A percentile compares a stretch with the other conserved stretches of the same genome.
Evolutionary conservation across 225 moss, liverwort and hornwort species (phyloP).

Genomic region (Ulota crispa): DNA sequence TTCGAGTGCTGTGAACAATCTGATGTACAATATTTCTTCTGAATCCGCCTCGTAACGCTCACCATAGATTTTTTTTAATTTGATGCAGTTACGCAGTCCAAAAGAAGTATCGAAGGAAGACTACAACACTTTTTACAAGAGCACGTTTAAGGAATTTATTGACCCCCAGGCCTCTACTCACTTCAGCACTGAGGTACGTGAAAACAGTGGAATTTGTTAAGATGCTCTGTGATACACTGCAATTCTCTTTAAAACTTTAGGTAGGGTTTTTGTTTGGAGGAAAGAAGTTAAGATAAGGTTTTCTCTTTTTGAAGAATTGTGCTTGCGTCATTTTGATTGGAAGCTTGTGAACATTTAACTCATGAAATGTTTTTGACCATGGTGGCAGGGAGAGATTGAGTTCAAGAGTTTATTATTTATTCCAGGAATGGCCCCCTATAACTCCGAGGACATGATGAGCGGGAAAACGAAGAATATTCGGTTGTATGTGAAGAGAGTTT

Average conservation of each 20-base stretch:
- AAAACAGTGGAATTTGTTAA: neutral
- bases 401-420: slow-evolving; percentile 91
- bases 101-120: slow-evolving; percentile 67
- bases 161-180: slow-evolving; percentile 63
- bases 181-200: slow-evolving; percentile 60
- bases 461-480: slow-evolving; percentile 72
- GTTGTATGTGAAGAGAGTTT: slow-evolving; percentile 78
- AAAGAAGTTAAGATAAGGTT: neutral
- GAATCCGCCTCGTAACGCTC: neutral
- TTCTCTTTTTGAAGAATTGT: neutral
- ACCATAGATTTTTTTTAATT: neutral
- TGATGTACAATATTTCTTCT: neutral
- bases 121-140: slow-evolving; percentile 59
- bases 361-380: slow-evolving; percentile 15
- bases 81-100: slow-evolving; percentile 44
- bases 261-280: neutral
- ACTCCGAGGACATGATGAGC: slow-evolving; percentile 72
- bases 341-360: neutral
- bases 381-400: slow-evolving; percentile 86
- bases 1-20: neutral
- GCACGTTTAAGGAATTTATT: slow-evolving; percentile 67
- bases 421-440: slow-evolving; percentile 95
- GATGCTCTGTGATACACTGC: neutral
- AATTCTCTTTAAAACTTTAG: neutral
- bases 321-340: neutral